Percentiles rank a stretch among this genome's conserved stretches.
These are phyloP conservation scores for Trypanosomatidae sp. DNA, from an alignment of 208 protist species.

Conservation along the genomic window DNA sequence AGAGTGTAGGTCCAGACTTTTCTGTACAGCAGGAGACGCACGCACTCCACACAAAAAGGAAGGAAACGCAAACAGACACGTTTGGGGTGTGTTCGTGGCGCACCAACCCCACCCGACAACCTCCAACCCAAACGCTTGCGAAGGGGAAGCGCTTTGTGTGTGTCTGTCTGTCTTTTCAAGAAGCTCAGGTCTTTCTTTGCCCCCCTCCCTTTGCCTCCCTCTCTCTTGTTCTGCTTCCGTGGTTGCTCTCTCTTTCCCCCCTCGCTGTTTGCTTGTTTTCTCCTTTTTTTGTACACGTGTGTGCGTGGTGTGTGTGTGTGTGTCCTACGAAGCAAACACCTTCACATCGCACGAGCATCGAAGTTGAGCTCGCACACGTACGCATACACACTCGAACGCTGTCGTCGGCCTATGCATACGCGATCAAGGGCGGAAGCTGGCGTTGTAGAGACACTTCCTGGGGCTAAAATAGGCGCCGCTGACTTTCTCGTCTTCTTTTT, in stretches of 20 bases:
- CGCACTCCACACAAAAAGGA: not conserved
- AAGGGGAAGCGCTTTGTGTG: constrained; percentile 2
- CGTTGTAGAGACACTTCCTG: not conserved
- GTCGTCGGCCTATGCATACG: not conserved
- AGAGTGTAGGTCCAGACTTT: not conserved
- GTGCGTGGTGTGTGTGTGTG: not conserved
- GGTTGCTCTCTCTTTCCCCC: not conserved
- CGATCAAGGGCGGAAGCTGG: not conserved
- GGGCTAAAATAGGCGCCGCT: not conserved
- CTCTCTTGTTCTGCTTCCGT: not conserved
- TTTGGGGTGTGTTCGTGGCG: not conserved
- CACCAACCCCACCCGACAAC: not conserved
- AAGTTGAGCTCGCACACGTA: not conserved
- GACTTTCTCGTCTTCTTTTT: not conserved
- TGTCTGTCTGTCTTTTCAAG: not conserved
- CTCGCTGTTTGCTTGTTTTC: not conserved
- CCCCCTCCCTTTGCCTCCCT: not conserved
- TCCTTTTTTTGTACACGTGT: not conserved
- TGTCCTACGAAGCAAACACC: not conserved
- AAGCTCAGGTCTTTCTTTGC: not conserved
- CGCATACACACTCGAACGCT: not conserved
- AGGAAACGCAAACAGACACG: not conserved
- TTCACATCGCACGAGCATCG: not conserved
- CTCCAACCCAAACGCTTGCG: not conserved
- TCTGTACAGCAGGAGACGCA: not conserved